Evolutionary conservation across 225 moss, liverwort and hornwort genomes (phyloP).

Genomic region (Physcomitrium patens): DNA sequence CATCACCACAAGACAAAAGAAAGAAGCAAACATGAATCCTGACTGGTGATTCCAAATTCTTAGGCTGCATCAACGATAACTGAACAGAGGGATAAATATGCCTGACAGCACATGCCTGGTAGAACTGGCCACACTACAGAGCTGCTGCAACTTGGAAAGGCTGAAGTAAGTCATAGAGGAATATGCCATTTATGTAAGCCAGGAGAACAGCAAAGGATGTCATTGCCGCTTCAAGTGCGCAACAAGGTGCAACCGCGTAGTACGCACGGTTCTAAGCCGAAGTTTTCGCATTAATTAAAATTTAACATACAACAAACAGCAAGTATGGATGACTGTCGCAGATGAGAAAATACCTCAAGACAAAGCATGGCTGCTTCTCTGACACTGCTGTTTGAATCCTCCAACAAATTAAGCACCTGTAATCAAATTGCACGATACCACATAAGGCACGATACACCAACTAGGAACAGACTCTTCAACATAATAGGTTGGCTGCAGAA

Average conservation of each 20-base stretch:
- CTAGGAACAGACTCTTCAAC: not conserved
- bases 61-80: not conserved
- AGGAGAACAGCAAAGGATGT: not conserved
- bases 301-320: conserved; percentile 12
- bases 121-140: not conserved
- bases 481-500: not conserved
- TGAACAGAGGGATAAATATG: conserved; percentile 4
- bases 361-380: conserved; percentile 98
- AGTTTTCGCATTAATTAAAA: conserved; percentile 7
- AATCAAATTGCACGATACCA: conserved; percentile 23
- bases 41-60: conserved; percentile 13
- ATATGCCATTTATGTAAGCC: not conserved
- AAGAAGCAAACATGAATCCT: conserved; percentile 10
- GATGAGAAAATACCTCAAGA: conserved; percentile 67
- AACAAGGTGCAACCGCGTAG: conserved; percentile 22
- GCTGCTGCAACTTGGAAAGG: conserved; percentile 3
- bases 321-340: conserved; percentile 18
- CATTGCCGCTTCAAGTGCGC: not conserved
- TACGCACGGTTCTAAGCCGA: not conserved
- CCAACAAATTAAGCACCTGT: conserved; percentile 85
- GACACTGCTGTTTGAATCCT: conserved; percentile 94
- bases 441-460: conserved; percentile 13
- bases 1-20: conserved; percentile 11
- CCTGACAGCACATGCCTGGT: conserved; percentile 8
- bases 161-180: conserved; percentile 20